Base-by-base conservation (phyloP, 2,329 filamentous ascomycete species). In the Cordyceps militaris region DNA sequence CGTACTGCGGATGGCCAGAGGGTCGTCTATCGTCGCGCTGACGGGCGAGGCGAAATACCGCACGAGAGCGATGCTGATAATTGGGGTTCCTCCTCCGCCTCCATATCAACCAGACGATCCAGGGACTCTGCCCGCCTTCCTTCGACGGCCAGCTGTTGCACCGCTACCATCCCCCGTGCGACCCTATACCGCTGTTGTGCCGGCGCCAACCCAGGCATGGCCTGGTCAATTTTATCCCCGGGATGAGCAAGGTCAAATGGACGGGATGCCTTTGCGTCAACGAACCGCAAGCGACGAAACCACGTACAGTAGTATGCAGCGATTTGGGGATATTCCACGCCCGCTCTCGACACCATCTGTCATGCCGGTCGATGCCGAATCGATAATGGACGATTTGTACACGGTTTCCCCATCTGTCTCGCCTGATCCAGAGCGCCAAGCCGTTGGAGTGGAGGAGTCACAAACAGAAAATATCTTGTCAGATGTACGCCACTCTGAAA, bases 51-150 rank as follows among this genome's bases (percentile, higher is more conserved):
- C 43, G 87, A 92, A 65, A 80, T 91, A 63, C 89, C 89, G 4
- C 89, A 94, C 69, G 89, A 94, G 70, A 93, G 89, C 62, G 89
- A 94, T 68, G 89, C 89, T 4, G 90, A 94, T 65, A 90, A 92
- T 64, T 95, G 90, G n/a, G 90, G 87, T 91, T 4, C 88, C 89
- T 5, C 90, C 90, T 5, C 90, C 90, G 9, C 90, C 90, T 3
- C 89, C 89, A 1, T 95, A 95, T 65, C 83, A 85, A 42, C 81
- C 83, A 56, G 84, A 88, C 0, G 81, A 83, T 49, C 81, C 81
- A 0, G 76, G 75, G 10, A 80, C 83, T 63, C 61, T 82, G 57
- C 81, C 82, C 1, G 77, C 73, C 2, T 85, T 84, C 61, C 63
- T 85, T 61, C 79, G 81, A 30, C 77, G 81, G 54, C 71, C 75